Conservation (phyloP, 352 stramenopile genomes). For the Pythium insidiosum region DNA sequence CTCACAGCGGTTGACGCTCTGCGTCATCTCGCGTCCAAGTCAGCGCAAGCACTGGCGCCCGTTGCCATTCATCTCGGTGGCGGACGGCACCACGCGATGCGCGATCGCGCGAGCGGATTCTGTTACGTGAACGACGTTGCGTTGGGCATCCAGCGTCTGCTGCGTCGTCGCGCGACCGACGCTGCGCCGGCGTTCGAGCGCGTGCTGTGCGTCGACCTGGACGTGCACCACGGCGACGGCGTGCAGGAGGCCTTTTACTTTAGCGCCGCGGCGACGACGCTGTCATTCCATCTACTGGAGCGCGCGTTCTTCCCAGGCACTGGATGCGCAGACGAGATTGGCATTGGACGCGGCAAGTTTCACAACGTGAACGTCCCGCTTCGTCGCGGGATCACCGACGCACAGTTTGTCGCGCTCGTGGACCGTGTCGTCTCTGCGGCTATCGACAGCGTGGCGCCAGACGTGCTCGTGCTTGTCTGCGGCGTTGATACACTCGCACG, state of each 20-base stretch:
- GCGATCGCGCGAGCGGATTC: conserved; percentile 46
- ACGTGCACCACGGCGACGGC: conserved; percentile 58
- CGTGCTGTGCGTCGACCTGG: conserved; percentile 48
- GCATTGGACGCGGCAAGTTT: conserved; percentile 22
- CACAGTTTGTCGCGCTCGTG: conserved; percentile 42
- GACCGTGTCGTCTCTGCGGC: conserved; percentile 24
- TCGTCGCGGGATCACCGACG: conserved; percentile 39
- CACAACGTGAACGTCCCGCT: conserved; percentile 62
- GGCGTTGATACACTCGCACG: conserved; percentile 61
- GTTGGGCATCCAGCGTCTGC: conserved; percentile 26
- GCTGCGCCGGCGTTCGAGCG: conserved; percentile 3
- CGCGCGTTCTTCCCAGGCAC: conserved; percentile 43
- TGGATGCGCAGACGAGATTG: conserved; percentile 16
- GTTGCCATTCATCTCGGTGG: conserved; percentile 44
- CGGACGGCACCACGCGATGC: conserved; percentile 58
- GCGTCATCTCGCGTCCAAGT: conserved; percentile 17
- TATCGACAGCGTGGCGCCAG: conserved; percentile 26
- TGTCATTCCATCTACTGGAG: conserved; percentile 48
- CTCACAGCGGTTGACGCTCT: conserved; percentile 53
- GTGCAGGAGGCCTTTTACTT: conserved; percentile 52
- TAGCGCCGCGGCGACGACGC: conserved; percentile 31
- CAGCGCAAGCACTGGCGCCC: background rate
- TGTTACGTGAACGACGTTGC: conserved; percentile 77
- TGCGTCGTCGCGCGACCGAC: background rate
- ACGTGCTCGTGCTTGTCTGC: conserved; percentile 55